These are phyloP conservation scores for Prunella vulgaris DNA, from an alignment of 257 asterid genomes.

Conservation along the genomic window DNA sequence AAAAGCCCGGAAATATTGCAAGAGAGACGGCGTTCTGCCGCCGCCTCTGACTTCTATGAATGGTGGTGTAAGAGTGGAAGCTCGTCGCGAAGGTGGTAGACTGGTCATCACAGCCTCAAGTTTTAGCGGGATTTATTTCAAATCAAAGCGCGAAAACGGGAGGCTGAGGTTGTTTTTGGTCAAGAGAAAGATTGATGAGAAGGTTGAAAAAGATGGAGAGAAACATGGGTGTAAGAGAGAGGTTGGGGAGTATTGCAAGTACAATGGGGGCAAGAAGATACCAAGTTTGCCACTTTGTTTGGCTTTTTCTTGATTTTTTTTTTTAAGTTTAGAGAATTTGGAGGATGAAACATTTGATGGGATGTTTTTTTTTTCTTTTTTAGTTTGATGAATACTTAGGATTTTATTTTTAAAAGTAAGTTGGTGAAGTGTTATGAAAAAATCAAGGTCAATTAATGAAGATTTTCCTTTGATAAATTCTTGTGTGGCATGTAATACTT, in stretches of 20 bases:
- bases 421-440: background rate
- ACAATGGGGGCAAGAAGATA: constrained; percentile 40
- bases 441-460: background rate
- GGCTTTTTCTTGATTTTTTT: constrained; percentile 41
- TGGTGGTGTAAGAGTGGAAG: constrained; percentile 46
- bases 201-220: constrained; percentile 17
- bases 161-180: constrained; percentile 50
- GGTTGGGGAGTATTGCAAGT: constrained; percentile 33
- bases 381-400: background rate
- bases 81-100: constrained; percentile 64
- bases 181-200: background rate
- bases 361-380: background rate
- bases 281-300: constrained; percentile 44
- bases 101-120: constrained; percentile 41
- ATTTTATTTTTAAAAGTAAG: background rate
- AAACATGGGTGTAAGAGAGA: constrained; percentile 26
- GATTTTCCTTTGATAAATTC: background rate
- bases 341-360: background rate
- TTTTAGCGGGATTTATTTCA: constrained; percentile 26
- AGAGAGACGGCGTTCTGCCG: constrained; percentile 38
- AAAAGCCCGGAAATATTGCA: constrained; percentile 16
- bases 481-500: too few relatives aligned
- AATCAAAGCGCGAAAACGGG: constrained; percentile 52
- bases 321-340: background rate
- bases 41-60: constrained; percentile 65